phyloP scores from a whole-genome alignment of 1,284 basidiomycete species.

The Papiliotrema flavescens region DNA sequence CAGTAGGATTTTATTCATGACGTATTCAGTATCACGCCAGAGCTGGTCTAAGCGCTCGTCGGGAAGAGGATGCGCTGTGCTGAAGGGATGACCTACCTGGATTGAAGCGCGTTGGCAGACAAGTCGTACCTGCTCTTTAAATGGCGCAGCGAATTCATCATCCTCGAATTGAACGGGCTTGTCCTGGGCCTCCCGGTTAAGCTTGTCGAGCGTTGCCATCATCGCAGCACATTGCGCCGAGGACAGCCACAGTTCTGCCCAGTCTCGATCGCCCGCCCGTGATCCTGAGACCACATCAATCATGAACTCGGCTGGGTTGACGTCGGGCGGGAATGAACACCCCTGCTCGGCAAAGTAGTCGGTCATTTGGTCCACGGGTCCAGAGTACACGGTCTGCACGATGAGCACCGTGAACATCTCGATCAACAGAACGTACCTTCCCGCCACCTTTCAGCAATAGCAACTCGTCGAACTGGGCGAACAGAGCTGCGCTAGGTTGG shows the following conservation, averaged over 20 bases:
- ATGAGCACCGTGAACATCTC: not conserved
- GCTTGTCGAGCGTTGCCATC: constrained; percentile 48
- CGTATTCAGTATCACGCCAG: constrained; percentile 42
- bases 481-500: constrained; percentile 22
- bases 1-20: constrained; percentile 32
- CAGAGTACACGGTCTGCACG: constrained; percentile 38
- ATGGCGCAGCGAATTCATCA: constrained; percentile 37
- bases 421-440: constrained; percentile 30
- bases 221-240: constrained; percentile 47
- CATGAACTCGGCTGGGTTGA: constrained; percentile 54
- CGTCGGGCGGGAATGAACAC: constrained; percentile 44
- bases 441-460: constrained; percentile 49
- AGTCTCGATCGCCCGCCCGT: constrained; percentile 55
- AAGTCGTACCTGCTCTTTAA: constrained; percentile 28
- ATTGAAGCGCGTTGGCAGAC: constrained; percentile 34
- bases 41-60: constrained; percentile 22
- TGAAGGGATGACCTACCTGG: constrained; percentile 10
- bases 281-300: constrained; percentile 45
- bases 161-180: constrained; percentile 10
- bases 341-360: constrained; percentile 53
- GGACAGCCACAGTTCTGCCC: constrained; percentile 67
- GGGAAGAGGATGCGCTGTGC: no score
- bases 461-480: constrained; percentile 50
- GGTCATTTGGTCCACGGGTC: constrained; percentile 51
- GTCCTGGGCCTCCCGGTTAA: constrained; percentile 23